Percentiles rank a stretch among this genome's conserved stretches.
Evolutionary conservation across 2,329 filamentous ascomycete genomes (phyloP).

Genomic region (Teratosphaeria nubilosa): DNA sequence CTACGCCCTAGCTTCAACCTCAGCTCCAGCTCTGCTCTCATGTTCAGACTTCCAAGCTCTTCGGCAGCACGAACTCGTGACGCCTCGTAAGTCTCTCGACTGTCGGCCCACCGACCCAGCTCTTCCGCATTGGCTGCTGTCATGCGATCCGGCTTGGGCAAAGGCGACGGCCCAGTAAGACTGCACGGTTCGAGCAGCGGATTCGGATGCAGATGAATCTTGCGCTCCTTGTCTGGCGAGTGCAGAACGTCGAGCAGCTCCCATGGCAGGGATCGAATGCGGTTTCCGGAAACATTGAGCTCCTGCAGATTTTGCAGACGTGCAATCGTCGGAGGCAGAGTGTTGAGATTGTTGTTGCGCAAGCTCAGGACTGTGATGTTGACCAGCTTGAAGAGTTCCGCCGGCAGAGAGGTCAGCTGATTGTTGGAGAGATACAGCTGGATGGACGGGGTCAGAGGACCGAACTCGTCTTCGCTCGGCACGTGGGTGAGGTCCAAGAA

Average conservation of each 20-base stretch:
- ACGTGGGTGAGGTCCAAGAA: constrained; percentile 17
- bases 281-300: constrained; percentile 58
- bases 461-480: constrained; percentile 48
- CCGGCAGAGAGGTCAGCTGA: constrained; percentile 45
- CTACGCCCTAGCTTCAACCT: constrained; percentile 14
- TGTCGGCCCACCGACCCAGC: constrained; percentile 9
- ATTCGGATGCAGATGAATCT: constrained; percentile 53
- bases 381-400: constrained; percentile 51
- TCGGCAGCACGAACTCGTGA: constrained; percentile 4
- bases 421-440: constrained; percentile 55
- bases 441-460: constrained; percentile 48
- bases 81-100: constrained; percentile 6
- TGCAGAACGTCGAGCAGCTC: constrained; percentile 51
- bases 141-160: constrained; percentile 3
- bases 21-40: constrained; percentile 12
- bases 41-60: constrained; percentile 4
- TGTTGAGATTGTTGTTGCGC: constrained; percentile 51
- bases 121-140: constrained; percentile 4
- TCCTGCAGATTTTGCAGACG: constrained; percentile 49
- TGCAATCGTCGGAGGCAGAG: constrained; percentile 51
- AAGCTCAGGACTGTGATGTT: constrained; percentile 56
- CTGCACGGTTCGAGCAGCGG: constrained; percentile 35
- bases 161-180: constrained; percentile 9
- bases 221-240: constrained; percentile 35
- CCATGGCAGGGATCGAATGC: constrained; percentile 49